These are phyloP conservation scores for Tanozyma kutaoensis DNA, from an alignment of 805 yeast genomes.

Conservation along the genomic window DNA sequence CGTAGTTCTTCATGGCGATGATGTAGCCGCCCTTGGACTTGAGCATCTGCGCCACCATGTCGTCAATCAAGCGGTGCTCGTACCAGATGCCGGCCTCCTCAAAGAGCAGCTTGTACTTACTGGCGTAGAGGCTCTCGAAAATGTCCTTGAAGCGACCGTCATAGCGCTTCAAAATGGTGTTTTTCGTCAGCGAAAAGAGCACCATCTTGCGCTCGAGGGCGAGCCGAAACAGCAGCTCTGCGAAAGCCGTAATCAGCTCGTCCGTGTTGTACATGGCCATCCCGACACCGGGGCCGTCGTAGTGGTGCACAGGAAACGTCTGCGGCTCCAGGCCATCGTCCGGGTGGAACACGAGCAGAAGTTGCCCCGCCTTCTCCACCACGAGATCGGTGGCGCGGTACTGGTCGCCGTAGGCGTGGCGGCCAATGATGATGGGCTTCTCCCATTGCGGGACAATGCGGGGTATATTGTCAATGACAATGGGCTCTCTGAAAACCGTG, in stretches of 20 bases:
- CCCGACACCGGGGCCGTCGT: constrained; percentile 59
- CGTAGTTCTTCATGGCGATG: constrained; percentile 73
- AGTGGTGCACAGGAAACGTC: constrained; percentile 44
- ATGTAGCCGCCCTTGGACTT: constrained; percentile 76
- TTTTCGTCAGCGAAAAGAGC: constrained; percentile 60
- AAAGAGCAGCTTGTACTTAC: constrained; percentile 41
- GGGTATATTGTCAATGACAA: constrained; percentile 67
- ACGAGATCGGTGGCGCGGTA: constrained; percentile 70
- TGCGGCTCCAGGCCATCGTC: constrained; percentile 37
- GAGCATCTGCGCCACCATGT: constrained; percentile 83
- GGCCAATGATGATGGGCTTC: constrained; percentile 71
- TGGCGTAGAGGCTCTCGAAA: constrained; percentile 54
- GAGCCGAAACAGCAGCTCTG: constrained; percentile 66
- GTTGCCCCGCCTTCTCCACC: constrained; percentile 51
- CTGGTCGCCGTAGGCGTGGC: constrained; percentile 82
- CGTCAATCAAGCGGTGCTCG: constrained; percentile 75
- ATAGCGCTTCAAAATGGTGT: constrained; percentile 70
- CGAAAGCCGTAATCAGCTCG: constrained; percentile 64
- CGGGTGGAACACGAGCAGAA: constrained; percentile 57
- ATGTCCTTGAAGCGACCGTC: constrained; percentile 78
- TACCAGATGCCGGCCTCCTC: constrained; percentile 53
- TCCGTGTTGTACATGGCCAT: constrained; percentile 78
- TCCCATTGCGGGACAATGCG: constrained; percentile 71
- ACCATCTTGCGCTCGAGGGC: constrained; percentile 54
- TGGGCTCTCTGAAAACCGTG: constrained; percentile 77